Percentiles rank a stretch among this genome's conserved stretches.
These are phyloP conservation scores for Nakaseomyces kungkrabaensis DNA, from an alignment of 1,139 yeast species.

Conservation along the genomic window DNA sequence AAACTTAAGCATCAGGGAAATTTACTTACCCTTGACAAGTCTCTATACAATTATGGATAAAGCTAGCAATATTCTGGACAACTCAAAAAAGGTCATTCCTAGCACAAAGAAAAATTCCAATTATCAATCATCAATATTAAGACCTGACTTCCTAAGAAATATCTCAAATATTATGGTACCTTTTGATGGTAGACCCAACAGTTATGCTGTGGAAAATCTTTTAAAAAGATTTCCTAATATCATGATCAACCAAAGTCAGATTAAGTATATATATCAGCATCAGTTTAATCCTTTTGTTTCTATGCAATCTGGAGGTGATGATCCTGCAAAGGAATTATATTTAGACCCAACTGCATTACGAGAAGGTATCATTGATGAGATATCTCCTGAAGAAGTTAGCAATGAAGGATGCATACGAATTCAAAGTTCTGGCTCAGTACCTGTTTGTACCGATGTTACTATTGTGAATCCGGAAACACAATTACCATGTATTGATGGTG, in stretches of 20 bases:
- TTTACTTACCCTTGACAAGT: background rate
- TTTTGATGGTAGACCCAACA: constrained; percentile 65
- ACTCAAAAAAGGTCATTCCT: constrained; percentile 5
- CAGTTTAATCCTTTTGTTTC: constrained; percentile 76
- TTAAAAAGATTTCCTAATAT: constrained; percentile 57
- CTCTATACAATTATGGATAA: constrained; percentile 2
- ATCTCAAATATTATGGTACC: constrained; percentile 80
- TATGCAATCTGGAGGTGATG: constrained; percentile 68
- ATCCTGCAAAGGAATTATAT: constrained; percentile 80
- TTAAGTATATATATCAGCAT: constrained; percentile 73
- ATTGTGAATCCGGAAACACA: constrained; percentile 91
- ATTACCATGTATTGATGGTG: constrained; percentile 76
- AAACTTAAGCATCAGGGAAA: constrained; percentile 52
- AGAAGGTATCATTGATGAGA: constrained; percentile 75
- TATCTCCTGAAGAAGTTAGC: constrained; percentile 60
- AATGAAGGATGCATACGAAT: constrained; percentile 51
- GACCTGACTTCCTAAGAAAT: constrained; percentile 41
- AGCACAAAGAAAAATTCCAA: constrained; percentile 4
- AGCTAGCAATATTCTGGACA: constrained; percentile 33
- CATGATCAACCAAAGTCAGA: constrained; percentile 56
- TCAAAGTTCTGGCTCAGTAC: constrained; percentile 94
- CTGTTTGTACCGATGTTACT: constrained; percentile 87
- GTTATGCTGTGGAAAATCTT: constrained; percentile 48
- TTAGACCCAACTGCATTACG: constrained; percentile 82
- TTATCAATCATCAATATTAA: constrained; percentile 11